Conservation (phyloP, 1,284 basidiomycete genomes). For the Ustilago curta region DNA sequence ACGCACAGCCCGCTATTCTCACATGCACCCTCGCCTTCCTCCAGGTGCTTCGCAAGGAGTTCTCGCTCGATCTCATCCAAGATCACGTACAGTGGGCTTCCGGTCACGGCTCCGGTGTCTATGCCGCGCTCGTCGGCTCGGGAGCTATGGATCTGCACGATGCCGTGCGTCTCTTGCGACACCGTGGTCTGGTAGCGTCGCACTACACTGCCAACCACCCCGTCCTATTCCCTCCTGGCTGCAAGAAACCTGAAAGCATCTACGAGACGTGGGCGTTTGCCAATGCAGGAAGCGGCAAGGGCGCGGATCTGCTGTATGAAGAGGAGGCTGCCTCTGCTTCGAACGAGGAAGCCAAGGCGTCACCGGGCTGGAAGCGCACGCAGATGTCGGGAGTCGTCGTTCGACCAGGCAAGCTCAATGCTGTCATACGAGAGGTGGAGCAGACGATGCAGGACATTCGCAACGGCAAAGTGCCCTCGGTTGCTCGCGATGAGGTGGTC, state of each 20-base stretch:
- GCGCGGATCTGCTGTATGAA: conserved; percentile 54
- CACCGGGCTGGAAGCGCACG: conserved; percentile 58
- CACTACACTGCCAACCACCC: conserved; percentile 56
- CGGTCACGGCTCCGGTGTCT: conserved; percentile 66
- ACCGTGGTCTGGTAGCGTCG: conserved; percentile 60
- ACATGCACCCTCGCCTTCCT: conserved; percentile 64
- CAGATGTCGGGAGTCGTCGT: conserved; percentile 67
- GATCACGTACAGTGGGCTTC: conserved; percentile 61
- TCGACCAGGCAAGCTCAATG: conserved; percentile 58
- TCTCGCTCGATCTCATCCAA: conserved; percentile 59
- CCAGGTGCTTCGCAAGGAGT: conserved; percentile 63
- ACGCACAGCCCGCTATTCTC: conserved; percentile 65
- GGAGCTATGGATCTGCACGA: conserved; percentile 57
- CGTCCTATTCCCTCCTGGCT: conserved; percentile 63
- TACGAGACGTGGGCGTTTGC: conserved; percentile 69
- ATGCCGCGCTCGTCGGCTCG: conserved; percentile 62
- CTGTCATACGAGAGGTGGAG: conserved; percentile 54
- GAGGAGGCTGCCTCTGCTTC: conserved; percentile 11
- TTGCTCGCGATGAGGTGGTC: conserved; percentile 65
- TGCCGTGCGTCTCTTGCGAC: conserved; percentile 61
- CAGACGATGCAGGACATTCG: conserved; percentile 54
- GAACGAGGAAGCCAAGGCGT: conserved; percentile 9
- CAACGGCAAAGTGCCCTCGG: conserved; percentile 50
- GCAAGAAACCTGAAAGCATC: conserved; percentile 59
- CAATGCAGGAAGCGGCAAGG: conserved; percentile 63